These are phyloP conservation scores for Simmondsia chinensis DNA, from an alignment of 148 eudicot species.

Conservation along the genomic window DNA sequence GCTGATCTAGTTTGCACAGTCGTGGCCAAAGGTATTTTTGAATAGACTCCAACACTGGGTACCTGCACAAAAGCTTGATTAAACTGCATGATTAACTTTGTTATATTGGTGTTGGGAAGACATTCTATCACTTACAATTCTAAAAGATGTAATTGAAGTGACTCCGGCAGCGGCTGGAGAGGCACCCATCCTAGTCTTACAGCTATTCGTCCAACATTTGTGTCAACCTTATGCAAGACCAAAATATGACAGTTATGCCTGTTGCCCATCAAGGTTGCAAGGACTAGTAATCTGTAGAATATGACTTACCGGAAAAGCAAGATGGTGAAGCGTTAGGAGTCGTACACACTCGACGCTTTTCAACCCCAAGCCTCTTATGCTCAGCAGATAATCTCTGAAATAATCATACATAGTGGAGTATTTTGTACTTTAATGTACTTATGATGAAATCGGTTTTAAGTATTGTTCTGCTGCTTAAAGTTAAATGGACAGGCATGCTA, in stretches of 20 bases:
- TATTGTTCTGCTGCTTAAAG: neutral
- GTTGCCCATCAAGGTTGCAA: neutral
- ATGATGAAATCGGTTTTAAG: neutral
- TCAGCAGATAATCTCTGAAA: constrained; percentile 60
- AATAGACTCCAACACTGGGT: constrained; percentile 35
- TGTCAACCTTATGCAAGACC: constrained; percentile 52
- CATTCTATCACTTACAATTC: constrained; percentile 27
- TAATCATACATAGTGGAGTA: too few relatives aligned
- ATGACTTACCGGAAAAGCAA: constrained; percentile 72
- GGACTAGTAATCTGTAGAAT: constrained; percentile 1
- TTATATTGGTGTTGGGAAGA: neutral
- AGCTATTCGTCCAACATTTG: constrained; percentile 58
- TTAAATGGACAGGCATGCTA: neutral
- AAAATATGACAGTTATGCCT: constrained; percentile 6
- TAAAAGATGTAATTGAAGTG: constrained; percentile 48
- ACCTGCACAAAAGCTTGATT: constrained; percentile 25
- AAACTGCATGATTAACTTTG: neutral
- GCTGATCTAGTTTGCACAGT: constrained; percentile 23
- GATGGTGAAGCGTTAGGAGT: constrained; percentile 64
- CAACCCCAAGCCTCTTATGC: constrained; percentile 71
- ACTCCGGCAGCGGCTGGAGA: constrained; percentile 52
- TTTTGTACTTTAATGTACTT: too few relatives aligned
- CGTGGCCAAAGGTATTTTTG: constrained; percentile 58
- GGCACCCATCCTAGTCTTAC: constrained; percentile 92
- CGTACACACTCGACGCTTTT: constrained; percentile 86